Evolutionary conservation across 2,329 filamentous ascomycete species (phyloP).

Genomic region (Fusarium sulawesiense): DNA sequence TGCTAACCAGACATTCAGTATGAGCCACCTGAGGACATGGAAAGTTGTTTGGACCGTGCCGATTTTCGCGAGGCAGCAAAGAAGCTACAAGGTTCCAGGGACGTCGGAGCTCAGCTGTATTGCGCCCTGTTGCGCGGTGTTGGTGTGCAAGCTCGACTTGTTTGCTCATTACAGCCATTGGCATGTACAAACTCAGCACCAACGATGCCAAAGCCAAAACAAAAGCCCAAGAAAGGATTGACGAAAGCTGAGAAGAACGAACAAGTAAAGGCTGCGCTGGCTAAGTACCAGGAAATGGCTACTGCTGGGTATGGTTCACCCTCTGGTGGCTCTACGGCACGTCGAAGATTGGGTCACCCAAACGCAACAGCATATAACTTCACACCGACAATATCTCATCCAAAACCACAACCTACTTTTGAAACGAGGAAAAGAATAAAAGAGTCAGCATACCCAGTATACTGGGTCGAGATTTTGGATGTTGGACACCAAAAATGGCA

Average conservation of each 20-base stretch:
- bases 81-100: slow-evolving; percentile 81
- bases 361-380: slow-evolving; percentile 65
- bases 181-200: slow-evolving; percentile 71
- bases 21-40: slow-evolving; percentile 70
- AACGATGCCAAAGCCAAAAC: slow-evolving; percentile 56
- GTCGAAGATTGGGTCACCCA: slow-evolving; percentile 64
- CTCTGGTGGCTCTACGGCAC: slow-evolving; percentile 53
- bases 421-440: slow-evolving; percentile 60
- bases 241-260: slow-evolving; percentile 50
- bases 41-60: slow-evolving; percentile 73
- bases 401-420: slow-evolving; percentile 47
- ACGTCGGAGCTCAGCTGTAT: slow-evolving; percentile 90
- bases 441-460: slow-evolving; percentile 84
- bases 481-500: slow-evolving; percentile 91
- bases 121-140: slow-evolving; percentile 86
- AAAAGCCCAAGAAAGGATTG: slow-evolving; percentile 42
- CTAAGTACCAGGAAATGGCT: slow-evolving; percentile 53
- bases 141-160: slow-evolving; percentile 83
- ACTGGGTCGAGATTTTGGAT: slow-evolving; percentile 95
- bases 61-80: slow-evolving; percentile 81
- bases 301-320: slow-evolving; percentile 47
- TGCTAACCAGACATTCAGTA: slow-evolving; percentile 56
- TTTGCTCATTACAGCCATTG: slow-evolving; percentile 90
- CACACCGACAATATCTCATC: slow-evolving; percentile 57
- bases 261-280: slow-evolving; percentile 54